Conservation (phyloP, 257 asterid genomes). For the Ligustrum vulgare region DNA sequence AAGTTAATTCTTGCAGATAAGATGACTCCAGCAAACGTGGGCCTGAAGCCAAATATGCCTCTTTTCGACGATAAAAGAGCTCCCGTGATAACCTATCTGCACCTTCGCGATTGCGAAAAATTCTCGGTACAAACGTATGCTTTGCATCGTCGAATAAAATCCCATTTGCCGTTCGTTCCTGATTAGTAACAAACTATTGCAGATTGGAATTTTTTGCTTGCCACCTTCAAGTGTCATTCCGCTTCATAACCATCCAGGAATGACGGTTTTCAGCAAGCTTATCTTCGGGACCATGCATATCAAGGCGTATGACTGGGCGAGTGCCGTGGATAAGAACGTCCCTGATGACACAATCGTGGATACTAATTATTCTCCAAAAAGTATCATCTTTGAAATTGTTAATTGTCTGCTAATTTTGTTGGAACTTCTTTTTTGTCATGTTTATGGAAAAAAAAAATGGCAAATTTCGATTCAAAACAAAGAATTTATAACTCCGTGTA, state of each 20-base stretch:
- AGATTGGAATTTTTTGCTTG: conserved; percentile 94
- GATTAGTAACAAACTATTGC: conserved; percentile 8
- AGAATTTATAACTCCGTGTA: not conserved
- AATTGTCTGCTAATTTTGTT: not conserved
- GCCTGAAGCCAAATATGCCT: conserved; percentile 56
- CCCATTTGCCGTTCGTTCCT: not conserved
- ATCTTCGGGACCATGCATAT: conserved; percentile 91
- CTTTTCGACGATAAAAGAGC: conserved; percentile 46
- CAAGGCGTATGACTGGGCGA: conserved; percentile 70
- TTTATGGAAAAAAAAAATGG: not conserved
- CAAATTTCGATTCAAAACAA: not conserved
- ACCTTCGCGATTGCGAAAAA: conserved; percentile 64
- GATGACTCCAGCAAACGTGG: conserved; percentile 60
- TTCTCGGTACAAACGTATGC: conserved; percentile 70
- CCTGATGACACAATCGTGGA: conserved; percentile 18
- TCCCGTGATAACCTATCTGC: conserved; percentile 62
- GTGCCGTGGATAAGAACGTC: conserved; percentile 27
- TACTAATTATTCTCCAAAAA: conserved; percentile 24
- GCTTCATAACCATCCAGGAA: conserved; percentile 90
- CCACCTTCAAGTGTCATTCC: conserved; percentile 88
- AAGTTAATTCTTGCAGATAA: conserved; percentile 43
- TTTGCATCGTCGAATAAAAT: not conserved
- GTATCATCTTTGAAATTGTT: conserved; percentile 34
- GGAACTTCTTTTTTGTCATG: not conserved
- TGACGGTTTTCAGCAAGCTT: conserved; percentile 92